phyloP scores from a whole-genome alignment of 352 stramenopile species.

The Nothophytophthora sp. region DNA sequence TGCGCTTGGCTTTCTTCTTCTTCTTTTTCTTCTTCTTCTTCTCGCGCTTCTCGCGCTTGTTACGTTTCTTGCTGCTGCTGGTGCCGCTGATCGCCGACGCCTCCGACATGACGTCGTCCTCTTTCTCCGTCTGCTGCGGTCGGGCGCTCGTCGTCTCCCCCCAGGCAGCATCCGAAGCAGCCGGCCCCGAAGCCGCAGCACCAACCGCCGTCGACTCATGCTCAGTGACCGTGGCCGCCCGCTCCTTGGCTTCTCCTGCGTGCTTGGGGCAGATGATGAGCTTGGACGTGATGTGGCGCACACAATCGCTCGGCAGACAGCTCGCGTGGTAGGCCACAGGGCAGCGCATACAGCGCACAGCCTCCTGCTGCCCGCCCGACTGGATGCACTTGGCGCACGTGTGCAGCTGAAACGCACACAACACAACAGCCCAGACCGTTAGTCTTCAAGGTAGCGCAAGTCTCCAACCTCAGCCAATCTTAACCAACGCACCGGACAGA shows the following conservation, averaged over 20 bases:
- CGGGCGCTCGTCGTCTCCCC: conserved; percentile 13
- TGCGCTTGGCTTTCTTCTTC: conserved; percentile 41
- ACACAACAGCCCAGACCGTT: neutral
- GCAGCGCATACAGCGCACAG: conserved; percentile 78
- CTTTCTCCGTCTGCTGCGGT: conserved; percentile 22
- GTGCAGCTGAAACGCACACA: conserved; percentile 37
- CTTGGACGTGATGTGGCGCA: conserved; percentile 62
- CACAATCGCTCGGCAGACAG: conserved; percentile 62
- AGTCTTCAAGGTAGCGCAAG: no score
- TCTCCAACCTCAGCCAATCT: no score
- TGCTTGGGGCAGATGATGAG: conserved; percentile 80
- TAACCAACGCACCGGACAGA: conserved; percentile 54
- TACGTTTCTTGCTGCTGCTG: conserved; percentile 44
- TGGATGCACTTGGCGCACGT: conserved; percentile 79
- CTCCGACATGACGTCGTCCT: conserved; percentile 39
- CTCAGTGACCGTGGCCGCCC: conserved; percentile 1
- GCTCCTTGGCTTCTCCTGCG: conserved; percentile 4
- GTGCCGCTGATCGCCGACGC: conserved; percentile 31
- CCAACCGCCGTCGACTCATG: neutral
- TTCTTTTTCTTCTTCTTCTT: conserved; percentile 64
- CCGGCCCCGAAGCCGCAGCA: no score
- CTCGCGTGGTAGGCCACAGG: conserved; percentile 81
- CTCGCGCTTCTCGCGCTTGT: conserved; percentile 55
- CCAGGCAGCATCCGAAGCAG: no score
- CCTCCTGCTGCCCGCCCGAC: conserved; percentile 77